phyloP scores from a whole-genome alignment of 345 rosid genomes.

The Heritiera fomes region DNA sequence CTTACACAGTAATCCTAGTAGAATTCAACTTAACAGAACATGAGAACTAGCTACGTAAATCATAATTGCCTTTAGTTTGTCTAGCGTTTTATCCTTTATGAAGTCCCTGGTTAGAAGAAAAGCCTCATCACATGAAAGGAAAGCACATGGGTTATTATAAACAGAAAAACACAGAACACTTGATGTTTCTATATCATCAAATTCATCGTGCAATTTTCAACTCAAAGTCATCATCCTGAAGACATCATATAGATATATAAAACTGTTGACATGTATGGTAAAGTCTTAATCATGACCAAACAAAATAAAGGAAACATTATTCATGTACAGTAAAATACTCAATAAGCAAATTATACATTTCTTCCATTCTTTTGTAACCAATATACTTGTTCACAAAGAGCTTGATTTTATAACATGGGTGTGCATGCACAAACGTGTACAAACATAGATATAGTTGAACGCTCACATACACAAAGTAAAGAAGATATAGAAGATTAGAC shows the following conservation, averaged over 20 bases:
- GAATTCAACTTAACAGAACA: neutral
- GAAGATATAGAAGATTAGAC: neutral
- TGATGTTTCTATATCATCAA: neutral
- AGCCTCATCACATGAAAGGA: conserved; percentile 5
- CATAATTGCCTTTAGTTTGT: neutral
- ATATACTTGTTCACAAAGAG: neutral
- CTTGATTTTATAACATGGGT: neutral
- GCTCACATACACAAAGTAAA: neutral
- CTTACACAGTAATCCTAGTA: neutral
- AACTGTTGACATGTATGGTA: neutral
- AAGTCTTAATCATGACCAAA: neutral
- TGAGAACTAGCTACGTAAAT: neutral
- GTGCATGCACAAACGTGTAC: neutral
- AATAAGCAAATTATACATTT: neutral
- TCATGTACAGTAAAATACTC: neutral
- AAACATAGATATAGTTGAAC: neutral
- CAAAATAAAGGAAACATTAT: neutral
- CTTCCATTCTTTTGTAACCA: neutral
- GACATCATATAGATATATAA: neutral
- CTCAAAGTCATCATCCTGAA: neutral
- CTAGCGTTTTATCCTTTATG: neutral
- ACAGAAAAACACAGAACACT: neutral
- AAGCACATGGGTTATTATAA: neutral
- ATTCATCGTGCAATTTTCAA: neutral
- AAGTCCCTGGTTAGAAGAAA: neutral